A percentile compares a stretch with the other conserved stretches of the same genome.
Evolutionary conservation across 192 early-diverging fungal species (phyloP).

Genomic region (Spizellomyces sp.): DNA sequence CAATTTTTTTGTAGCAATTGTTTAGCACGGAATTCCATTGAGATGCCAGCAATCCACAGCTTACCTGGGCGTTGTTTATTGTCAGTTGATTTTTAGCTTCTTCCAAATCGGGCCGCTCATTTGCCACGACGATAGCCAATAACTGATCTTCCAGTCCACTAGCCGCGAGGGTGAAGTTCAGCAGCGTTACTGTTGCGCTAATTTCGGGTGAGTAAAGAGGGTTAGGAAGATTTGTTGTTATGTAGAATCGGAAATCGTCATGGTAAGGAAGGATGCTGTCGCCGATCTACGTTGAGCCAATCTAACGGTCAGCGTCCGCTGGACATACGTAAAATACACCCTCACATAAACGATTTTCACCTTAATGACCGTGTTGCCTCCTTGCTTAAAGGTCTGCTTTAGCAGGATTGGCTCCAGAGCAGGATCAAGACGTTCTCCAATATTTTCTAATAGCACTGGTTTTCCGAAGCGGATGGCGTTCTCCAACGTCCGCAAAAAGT

Average conservation of each 20-base stretch:
- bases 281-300: conserved; percentile 32
- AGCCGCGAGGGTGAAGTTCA: conserved; percentile 67
- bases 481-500: conserved; percentile 61
- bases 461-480: conserved; percentile 67
- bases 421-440: conserved; percentile 58
- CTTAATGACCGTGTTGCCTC: conserved; percentile 61
- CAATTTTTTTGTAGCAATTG: not conserved
- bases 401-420: conserved; percentile 61
- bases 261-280: conserved; percentile 67
- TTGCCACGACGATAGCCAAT: conserved; percentile 61
- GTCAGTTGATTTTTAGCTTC: conserved; percentile 64
- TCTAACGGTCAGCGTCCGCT: not conserved
- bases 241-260: conserved; percentile 64
- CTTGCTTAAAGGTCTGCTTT: conserved; percentile 64
- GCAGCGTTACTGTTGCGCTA: conserved; percentile 58
- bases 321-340: not conserved
- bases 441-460: conserved; percentile 61
- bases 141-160: conserved; percentile 62
- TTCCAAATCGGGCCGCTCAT: conserved; percentile 63
- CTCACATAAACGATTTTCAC: not conserved
- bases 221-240: conserved; percentile 64
- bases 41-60: not conserved
- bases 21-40: not conserved
- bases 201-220: conserved; percentile 64
- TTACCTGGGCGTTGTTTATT: conserved; percentile 55